phyloP scores from a whole-genome alignment of 805 yeast species.

The Ogataea dorogensis region DNA sequence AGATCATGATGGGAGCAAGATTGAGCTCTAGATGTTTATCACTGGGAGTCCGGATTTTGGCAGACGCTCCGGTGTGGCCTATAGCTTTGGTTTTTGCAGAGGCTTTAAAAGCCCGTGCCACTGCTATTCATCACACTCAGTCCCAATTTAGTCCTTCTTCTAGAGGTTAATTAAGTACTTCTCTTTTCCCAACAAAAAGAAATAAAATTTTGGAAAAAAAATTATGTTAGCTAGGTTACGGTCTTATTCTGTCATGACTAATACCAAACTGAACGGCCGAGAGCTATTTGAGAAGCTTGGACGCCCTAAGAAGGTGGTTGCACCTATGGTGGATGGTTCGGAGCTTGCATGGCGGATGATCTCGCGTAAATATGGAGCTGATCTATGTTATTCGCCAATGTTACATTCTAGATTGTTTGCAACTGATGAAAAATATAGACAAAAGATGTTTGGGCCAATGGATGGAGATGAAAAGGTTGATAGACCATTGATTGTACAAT shows the following conservation, averaged over 20 bases:
- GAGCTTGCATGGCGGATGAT: constrained; percentile 94
- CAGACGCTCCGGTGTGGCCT: constrained; percentile 89
- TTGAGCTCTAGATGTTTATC: constrained; percentile 58
- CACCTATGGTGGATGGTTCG: constrained; percentile 98
- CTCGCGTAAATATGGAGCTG: constrained; percentile 87
- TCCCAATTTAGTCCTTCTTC: constrained; percentile 22
- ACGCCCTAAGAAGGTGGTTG: constrained; percentile 79
- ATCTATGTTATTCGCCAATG: constrained; percentile 95
- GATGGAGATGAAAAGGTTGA: constrained; percentile 75
- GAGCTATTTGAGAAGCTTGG: constrained; percentile 69
- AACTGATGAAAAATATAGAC: constrained; percentile 75
- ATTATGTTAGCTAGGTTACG: constrained; percentile 5
- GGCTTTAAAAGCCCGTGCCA: constrained; percentile 66
- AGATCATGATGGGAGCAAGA: constrained; percentile 47
- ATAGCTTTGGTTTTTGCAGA: constrained; percentile 76
- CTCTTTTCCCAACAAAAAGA: constrained; percentile 4
- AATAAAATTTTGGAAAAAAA: constrained; percentile 1
- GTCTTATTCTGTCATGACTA: constrained; percentile 7
- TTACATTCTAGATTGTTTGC: constrained; percentile 90
- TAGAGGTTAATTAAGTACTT: constrained; percentile 6
- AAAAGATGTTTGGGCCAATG: constrained; percentile 62
- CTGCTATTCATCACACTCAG: constrained; percentile 33
- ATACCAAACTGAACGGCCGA: constrained; percentile 51
- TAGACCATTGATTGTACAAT: constrained; percentile 89
- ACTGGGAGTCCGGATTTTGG: constrained; percentile 71